These are phyloP conservation scores for Colletotrichum nymphaeae DNA, from an alignment of 2,329 filamentous ascomycete species.

Conservation along the genomic window DNA sequence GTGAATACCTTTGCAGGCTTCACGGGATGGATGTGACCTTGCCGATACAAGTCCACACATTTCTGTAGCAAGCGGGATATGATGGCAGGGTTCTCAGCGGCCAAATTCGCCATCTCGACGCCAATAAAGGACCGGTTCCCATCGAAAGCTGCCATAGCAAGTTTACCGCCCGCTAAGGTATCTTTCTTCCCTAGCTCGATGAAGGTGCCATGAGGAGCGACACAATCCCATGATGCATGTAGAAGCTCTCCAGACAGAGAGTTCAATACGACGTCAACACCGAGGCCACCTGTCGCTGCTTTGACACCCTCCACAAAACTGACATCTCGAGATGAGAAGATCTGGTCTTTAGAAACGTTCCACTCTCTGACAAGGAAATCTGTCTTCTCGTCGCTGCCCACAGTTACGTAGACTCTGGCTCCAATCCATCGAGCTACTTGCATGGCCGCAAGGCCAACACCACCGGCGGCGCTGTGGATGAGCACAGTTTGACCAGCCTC, in stretches of 20 bases:
- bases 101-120: conserved; percentile 45
- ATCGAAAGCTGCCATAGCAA: conserved; percentile 59
- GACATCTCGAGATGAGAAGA: conserved; percentile 46
- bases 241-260: conserved; percentile 55
- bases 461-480: conserved; percentile 21
- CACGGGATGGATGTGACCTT: not conserved
- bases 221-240: conserved; percentile 55
- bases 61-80: not conserved
- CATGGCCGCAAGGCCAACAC: conserved; percentile 17
- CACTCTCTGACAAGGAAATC: not conserved
- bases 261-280: conserved; percentile 54
- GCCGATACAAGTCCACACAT: not conserved
- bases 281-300: conserved; percentile 41
- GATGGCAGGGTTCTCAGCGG: conserved; percentile 23
- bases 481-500: conserved; percentile 38
- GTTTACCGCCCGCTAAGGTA: conserved; percentile 49
- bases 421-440: conserved; percentile 1
- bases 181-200: conserved; percentile 60
- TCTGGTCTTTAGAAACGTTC: conserved; percentile 36
- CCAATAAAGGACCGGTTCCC: conserved; percentile 48
- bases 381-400: conserved; percentile 49
- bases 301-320: conserved; percentile 47
- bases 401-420: conserved; percentile 47
- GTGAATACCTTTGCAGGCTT: not conserved
- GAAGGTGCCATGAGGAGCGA: conserved; percentile 57